phyloP scores from a whole-genome alignment of 345 rosid genomes.

The Jatropha curcas region DNA sequence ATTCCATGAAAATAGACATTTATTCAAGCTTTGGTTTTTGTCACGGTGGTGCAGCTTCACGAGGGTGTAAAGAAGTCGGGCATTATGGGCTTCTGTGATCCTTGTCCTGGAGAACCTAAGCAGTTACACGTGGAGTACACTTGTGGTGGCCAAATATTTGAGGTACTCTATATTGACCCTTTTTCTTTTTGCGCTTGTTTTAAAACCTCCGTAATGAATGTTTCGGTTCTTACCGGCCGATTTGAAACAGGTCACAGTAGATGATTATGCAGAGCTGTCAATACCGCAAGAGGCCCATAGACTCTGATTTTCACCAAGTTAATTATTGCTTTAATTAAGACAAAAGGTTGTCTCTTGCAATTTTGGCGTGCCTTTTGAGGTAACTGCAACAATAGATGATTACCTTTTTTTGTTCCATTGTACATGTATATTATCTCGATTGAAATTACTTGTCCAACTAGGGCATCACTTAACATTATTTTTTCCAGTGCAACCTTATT shows the following conservation, averaged over 20 bases:
- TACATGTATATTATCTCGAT: background rate
- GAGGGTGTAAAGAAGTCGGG: slow-evolving; percentile 91
- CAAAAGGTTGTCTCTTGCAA: slow-evolving; percentile 33
- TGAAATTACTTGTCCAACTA: slow-evolving; percentile 1
- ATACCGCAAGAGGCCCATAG: slow-evolving; percentile 66
- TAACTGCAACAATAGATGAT: background rate
- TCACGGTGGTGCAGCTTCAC: slow-evolving; percentile 59
- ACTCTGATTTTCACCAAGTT: slow-evolving; percentile 26
- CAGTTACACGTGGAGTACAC: slow-evolving; percentile 71
- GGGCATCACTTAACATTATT: slow-evolving; percentile 8
- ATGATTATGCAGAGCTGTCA: slow-evolving; percentile 64
- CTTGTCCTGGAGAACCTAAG: slow-evolving; percentile 86
- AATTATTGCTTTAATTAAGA: background rate
- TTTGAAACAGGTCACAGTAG: slow-evolving; percentile 53
- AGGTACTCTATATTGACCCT: slow-evolving; percentile 39
- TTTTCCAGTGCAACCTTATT: background rate
- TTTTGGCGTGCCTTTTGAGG: slow-evolving; percentile 38
- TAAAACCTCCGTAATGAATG: background rate
- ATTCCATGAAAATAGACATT: slow-evolving; percentile 2
- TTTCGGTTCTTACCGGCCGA: background rate
- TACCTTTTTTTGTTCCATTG: background rate
- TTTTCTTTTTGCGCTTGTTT: background rate
- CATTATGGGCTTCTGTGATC: slow-evolving; percentile 97
- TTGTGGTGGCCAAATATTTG: slow-evolving; percentile 42
- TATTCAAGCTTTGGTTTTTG: slow-evolving; percentile 2